Base-by-base conservation (phyloP, 2,329 filamentous ascomycete genomes). In the Xylaria sp. region DNA sequence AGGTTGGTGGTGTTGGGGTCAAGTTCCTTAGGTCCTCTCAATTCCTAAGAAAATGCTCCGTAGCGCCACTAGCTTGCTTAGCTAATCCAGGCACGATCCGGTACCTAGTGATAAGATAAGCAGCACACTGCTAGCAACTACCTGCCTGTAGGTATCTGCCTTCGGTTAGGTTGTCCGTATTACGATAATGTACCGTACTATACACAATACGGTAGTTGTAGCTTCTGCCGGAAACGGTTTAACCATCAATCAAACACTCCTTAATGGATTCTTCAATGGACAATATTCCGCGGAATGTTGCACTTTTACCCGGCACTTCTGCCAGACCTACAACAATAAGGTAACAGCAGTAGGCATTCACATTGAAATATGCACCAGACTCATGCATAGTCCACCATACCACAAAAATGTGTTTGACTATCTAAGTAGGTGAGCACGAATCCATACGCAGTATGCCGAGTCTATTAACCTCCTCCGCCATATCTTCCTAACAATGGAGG, bases 1-100 rank as follows among this genome's bases (percentile, higher is more conserved):
- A 61, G 63, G 61, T 55, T 55, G 39, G 49, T 68, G 66, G 65
- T 71, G 73, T 72, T 74, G 74, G 70, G 70, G 72, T 71, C 65
- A 73, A 73, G 71, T 73, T 74, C 57, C 63, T 59, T 67, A 66
- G 67, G 65, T 66, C 54, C 62, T 59, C 57, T 54, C 49, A 63
- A 61, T 69, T 68, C 61, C 63, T 60, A 64, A 65, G 66, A 65
- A 68, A 67, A 65, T 69, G 68, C 59, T 45, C 68, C 20, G 50
- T 62, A 61, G 70, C 50, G 57, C 47, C 66, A 55, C 66, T 61
- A 54, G 60, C 33, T 39, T 65, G 74, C 69, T 75, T 75, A 75
- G 68, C 65, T 75, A 75, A 75, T 69, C 1, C 27, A 7, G 27
- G 29, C 60, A 31, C 2, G 13, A 39, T 15, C 15, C 38, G 5